These are phyloP conservation scores for Gossypium ekmanianum DNA, from an alignment of 345 rosid species.

Conservation along the genomic window DNA sequence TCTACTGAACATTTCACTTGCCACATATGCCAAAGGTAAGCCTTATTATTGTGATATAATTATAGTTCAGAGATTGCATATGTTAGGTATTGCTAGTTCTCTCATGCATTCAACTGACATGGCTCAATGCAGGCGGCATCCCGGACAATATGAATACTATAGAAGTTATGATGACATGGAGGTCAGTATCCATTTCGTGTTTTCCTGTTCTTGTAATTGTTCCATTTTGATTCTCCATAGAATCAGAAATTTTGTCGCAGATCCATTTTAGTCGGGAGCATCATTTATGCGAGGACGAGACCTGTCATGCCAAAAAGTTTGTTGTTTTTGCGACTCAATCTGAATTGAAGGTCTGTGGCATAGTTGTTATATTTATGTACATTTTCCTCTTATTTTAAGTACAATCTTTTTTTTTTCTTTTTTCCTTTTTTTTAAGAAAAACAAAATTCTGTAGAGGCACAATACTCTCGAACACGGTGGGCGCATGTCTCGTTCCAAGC, in stretches of 20 bases:
- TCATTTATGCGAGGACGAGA: conserved; percentile 69
- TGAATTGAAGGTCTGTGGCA: conserved; percentile 57
- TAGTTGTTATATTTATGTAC: background rate
- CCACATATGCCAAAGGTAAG: conserved; percentile 69
- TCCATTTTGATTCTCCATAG: conserved; percentile 12
- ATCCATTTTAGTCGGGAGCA: conserved; percentile 65
- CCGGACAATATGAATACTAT: conserved; percentile 62
- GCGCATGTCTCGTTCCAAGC: conserved; percentile 64
- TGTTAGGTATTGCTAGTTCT: background rate
- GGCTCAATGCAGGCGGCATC: conserved; percentile 53
- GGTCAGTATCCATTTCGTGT: conserved; percentile 33
- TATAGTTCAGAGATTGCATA: conserved; percentile 2
- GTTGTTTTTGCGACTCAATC: conserved; percentile 53
- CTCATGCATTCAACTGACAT: background rate
- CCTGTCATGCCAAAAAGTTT: conserved; percentile 62
- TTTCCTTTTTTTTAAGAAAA: background rate
- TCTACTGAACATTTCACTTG: conserved; percentile 65
- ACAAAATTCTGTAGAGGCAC: conserved; percentile 44
- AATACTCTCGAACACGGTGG: conserved; percentile 65
- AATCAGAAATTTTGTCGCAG: conserved; percentile 22
- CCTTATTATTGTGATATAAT: background rate
- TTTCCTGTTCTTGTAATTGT: background rate
- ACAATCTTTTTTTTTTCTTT: background rate
- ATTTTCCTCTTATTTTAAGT: background rate
- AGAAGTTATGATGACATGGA: conserved; percentile 68